Percentiles rank a stretch among this genome's conserved stretches.
Conservation (phyloP, 306 rosid genomes). For the Ormosia semicastrata region DNA sequence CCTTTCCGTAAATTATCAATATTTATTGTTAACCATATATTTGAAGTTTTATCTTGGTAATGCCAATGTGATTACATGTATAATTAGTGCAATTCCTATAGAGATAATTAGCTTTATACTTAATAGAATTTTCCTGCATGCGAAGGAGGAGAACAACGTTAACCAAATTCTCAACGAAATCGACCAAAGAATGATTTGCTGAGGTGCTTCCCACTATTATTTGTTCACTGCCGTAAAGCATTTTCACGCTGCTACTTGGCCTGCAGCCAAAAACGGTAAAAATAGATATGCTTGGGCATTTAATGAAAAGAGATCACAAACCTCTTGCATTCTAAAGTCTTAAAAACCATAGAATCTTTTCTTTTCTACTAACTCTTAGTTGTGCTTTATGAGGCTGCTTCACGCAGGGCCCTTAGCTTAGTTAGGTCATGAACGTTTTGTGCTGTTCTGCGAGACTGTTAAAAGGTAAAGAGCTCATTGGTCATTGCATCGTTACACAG, state of each 20-base stretch:
- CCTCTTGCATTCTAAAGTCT: background rate
- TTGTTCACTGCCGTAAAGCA: background rate
- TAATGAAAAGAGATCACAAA: conserved; percentile 28
- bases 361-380: background rate
- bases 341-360: conserved; percentile 22
- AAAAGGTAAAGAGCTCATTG: background rate
- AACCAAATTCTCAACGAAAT: background rate
- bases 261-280: conserved; percentile 27
- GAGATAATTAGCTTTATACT: background rate
- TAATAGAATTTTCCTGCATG: background rate
- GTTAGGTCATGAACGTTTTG: background rate
- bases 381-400: background rate
- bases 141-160: background rate
- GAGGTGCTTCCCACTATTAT: background rate
- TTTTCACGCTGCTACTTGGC: conserved; percentile 5
- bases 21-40: background rate
- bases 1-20: background rate
- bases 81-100: background rate
- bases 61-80: background rate
- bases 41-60: background rate
- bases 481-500: conserved; percentile 13
- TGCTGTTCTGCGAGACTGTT: background rate
- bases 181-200: conserved; percentile 2
- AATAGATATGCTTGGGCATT: conserved; percentile 6
- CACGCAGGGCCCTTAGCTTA: conserved; percentile 9